phyloP scores from a whole-genome alignment of 441 rosid species.

The Syzygium malaccense region DNA sequence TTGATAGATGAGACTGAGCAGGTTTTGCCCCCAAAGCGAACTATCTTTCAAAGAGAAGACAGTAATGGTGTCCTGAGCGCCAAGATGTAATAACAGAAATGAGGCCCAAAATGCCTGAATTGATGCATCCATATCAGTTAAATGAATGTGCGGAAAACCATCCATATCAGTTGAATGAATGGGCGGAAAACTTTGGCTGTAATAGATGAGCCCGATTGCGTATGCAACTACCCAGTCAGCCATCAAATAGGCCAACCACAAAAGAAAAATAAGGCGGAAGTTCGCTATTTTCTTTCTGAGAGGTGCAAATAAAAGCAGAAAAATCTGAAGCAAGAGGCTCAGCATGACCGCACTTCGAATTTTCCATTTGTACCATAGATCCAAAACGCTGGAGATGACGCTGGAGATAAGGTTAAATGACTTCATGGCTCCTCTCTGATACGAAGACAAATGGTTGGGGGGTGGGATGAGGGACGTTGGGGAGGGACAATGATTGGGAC shows the following conservation, averaged over 20 bases:
- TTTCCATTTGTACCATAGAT: background rate
- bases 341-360: rapidly evolving
- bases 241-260: background rate
- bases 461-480: background rate
- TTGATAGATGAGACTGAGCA: background rate
- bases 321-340: rapidly evolving
- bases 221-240: rapidly evolving
- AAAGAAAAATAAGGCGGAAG: rapidly evolving
- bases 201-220: too few relatives aligned
- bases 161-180: too few relatives aligned
- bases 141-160: too few relatives aligned
- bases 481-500: background rate
- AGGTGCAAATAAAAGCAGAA: background rate
- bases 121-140: too few relatives aligned
- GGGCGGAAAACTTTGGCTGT: too few relatives aligned
- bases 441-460: background rate
- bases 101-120: background rate
- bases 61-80: rapidly evolving
- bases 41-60: background rate
- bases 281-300: rapidly evolving
- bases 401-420: too few relatives aligned
- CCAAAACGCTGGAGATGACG: too few relatives aligned
- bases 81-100: too few relatives aligned
- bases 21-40: rapidly evolving
- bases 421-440: too few relatives aligned